These are phyloP conservation scores for Remersonia thermophila DNA, from an alignment of 2,329 filamentous ascomycete genomes.

Conservation along the genomic window DNA sequence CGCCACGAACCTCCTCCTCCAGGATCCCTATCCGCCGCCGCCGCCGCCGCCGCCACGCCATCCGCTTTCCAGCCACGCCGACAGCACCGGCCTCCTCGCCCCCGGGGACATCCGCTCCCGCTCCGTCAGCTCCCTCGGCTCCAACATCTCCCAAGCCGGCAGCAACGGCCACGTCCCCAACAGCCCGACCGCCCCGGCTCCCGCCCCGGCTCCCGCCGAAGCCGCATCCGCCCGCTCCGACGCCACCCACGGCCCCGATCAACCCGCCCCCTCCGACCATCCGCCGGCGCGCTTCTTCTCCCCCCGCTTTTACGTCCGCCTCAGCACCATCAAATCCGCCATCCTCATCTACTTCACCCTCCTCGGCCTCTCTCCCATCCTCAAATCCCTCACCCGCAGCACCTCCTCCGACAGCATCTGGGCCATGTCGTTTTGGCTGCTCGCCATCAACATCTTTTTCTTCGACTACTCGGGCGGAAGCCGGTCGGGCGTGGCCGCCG, in stretches of 20 bases:
- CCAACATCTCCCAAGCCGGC: constrained; percentile 26
- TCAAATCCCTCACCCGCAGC: constrained; percentile 89
- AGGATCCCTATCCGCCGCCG: constrained; percentile 8
- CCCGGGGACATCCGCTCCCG: constrained; percentile 37
- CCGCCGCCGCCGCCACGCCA: constrained; percentile 3
- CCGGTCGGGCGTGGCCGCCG: constrained; percentile 27
- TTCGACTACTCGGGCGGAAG: constrained; percentile 78
- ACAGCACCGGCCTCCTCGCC: constrained; percentile 16
- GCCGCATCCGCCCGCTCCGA: neutral
- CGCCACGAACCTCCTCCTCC: constrained; percentile 32
- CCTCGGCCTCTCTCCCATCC: constrained; percentile 82
- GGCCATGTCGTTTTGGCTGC: constrained; percentile 87
- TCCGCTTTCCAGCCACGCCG: neutral
- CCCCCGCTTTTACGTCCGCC: constrained; percentile 36
- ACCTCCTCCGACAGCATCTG: constrained; percentile 93
- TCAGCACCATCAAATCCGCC: constrained; percentile 84
- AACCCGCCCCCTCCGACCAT: constrained; percentile 7
- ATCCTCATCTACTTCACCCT: constrained; percentile 87
- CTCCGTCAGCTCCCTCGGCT: constrained; percentile 44
- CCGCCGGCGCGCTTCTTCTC: constrained; percentile 15
- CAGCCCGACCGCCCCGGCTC: neutral
- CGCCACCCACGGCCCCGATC: constrained; percentile 1
- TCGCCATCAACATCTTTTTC: constrained; percentile 93
- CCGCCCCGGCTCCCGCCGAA: neutral
- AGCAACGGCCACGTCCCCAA: constrained; percentile 11